Base-by-base conservation (phyloP, 2,329 filamentous ascomycete species). In the Diatrype stigma region DNA sequence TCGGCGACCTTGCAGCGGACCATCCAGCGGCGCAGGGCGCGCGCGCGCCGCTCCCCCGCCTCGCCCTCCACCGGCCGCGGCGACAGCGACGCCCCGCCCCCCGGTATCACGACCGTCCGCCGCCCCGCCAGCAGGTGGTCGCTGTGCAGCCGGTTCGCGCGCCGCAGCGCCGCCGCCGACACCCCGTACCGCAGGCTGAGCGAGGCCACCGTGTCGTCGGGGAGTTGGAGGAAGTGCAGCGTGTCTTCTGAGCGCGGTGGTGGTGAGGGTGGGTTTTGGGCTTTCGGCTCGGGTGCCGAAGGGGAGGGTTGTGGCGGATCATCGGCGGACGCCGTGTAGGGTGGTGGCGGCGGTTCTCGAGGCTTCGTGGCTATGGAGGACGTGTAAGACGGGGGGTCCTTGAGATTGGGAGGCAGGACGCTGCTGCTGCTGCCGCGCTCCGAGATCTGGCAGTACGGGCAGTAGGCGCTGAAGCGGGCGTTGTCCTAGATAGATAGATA, bases 401-500 rank as follows among this genome's bases (percentile, higher is more conserved):
- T 80, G 22, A 90, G 75, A 11, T 85, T 83, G 68, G 84, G 83
- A 1, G 83, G 75, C 3, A 84, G 68, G 7, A 69, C 62, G 19
- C 81, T 81, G 2, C 84, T 81, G 4, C 70, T 72, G 42, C 73
- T 78, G 5, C 56, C 38, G 49, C 26, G 28, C n/a, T n/a, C n/a
- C n/a, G 85, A 84, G 59, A 90, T 80, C 68, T 93, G 89, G 66
- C 89, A 94, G 67, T 87, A 93, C 0, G 89, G 89, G 64, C 83
- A 83, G 65, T 82, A 83, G 32, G 75, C 72, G 48, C 79, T 78
- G 69, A 90, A 91, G 38, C 87, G 82, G 28, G 76, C 72, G 64
- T 90, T 90, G 45, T 79, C 70, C 80, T 83, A 57, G 28, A 46
- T 12, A n/a, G n/a, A n/a, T n/a, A n/a, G 44, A 42, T 26, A 48